phyloP scores from a whole-genome alignment of 2,329 filamentous ascomycete genomes.

The Rosellinia necatrix region DNA sequence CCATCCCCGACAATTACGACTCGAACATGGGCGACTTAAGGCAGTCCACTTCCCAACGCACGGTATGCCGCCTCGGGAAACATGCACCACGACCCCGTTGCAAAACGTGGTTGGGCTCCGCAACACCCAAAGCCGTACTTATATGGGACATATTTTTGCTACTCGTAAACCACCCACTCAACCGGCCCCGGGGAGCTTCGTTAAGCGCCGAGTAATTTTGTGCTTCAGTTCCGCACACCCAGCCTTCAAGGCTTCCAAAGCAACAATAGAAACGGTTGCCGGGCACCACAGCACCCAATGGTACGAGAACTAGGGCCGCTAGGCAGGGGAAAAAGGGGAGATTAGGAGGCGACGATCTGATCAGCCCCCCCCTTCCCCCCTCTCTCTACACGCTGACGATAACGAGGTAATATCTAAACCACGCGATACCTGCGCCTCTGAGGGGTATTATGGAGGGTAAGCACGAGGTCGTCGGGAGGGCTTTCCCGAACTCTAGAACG shows the following conservation, averaged over 20 bases:
- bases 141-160: too few relatives aligned
- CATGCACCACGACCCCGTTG: too few relatives aligned
- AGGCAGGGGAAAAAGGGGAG: not conserved
- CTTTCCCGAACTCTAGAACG: not conserved
- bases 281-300: not conserved
- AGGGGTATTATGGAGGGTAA: not conserved
- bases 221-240: not conserved
- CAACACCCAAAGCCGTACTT: too few relatives aligned
- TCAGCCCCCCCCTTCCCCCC: constrained; percentile 16
- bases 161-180: not conserved
- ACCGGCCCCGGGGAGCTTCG: not conserved
- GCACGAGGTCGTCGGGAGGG: constrained; percentile 1
- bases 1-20: too few relatives aligned
- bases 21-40: too few relatives aligned
- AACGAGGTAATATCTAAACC: too few relatives aligned
- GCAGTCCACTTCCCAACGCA: too few relatives aligned
- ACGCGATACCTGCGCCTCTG: too few relatives aligned
- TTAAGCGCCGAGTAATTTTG: not conserved
- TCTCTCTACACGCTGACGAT: too few relatives aligned
- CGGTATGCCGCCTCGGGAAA: too few relatives aligned
- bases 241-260: not conserved
- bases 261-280: too few relatives aligned
- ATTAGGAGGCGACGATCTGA: constrained; percentile 19
- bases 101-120: too few relatives aligned
- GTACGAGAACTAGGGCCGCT: not conserved